Evolutionary conservation across 2,329 filamentous ascomycete species (phyloP), one percentile per base, ranked within the genome.

Genomic region (Xylaria polymorpha): DNA sequence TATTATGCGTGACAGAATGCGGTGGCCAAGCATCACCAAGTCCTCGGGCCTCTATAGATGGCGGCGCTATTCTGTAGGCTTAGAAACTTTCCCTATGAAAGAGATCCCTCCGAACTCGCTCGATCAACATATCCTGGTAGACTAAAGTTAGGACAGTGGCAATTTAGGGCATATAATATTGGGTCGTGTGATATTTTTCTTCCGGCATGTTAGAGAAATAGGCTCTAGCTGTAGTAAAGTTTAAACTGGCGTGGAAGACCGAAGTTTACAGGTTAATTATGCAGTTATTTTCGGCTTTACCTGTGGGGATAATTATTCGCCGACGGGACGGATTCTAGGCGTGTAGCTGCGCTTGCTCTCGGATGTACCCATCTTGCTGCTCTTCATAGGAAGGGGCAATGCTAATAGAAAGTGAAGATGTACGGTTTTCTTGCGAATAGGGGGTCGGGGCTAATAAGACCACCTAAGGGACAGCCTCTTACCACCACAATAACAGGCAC

Each of bases 211-310:
- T 29, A 43, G 22, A 41, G 15, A 7, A 39, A 56, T 22, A 35
- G 50, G 56, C 20, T 44, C 25, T 25, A 15, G 39, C 56, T 58
- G 43, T 22, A 22, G 25, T 4, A 50, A 61, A 51, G 44, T 61
- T 32, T 50, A 61, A 51, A 41, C 10, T 60, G 43, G 57, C n/a
- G 29, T 59, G 25, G 29, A 35, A 37, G 29, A n/a, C 15, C 29
- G 29, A 32, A 15, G 3, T 22, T 48, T 22, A 48, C 4, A 22
- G 9, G 43, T 22, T 4, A n/a, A n/a, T n/a, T n/a, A 22, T 7
- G n/a, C n/a, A 46, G 4, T n/a, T 46, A 46, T 20, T 22, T 7
- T 48, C 3, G 44, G 5, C 9, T n/a, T 22, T 48, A 22, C 20
- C 20, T 48, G n/a, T 7, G 20, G 22, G 14, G 20, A 22, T 9